These are phyloP conservation scores for Echites panduratus DNA, from an alignment of 257 asterid species.

Conservation along the genomic window DNA sequence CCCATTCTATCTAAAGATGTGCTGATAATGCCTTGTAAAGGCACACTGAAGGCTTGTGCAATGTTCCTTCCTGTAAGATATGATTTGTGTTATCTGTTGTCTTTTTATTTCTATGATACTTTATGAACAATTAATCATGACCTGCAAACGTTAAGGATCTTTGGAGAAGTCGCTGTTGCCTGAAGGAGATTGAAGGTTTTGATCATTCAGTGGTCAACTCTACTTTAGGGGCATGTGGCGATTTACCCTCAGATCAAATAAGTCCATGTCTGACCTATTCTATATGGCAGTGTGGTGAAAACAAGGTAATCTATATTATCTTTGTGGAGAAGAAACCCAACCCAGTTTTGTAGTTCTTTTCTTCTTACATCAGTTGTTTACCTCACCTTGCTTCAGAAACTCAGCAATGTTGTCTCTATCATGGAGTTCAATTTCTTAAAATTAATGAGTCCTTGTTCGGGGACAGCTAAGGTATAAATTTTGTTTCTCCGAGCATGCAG, in stretches of 20 bases:
- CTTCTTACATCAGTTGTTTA: background rate
- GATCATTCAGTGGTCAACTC: conserved; percentile 69
- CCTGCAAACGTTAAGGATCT: conserved; percentile 51
- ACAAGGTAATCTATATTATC: conserved; percentile 41
- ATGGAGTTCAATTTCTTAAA: conserved; percentile 75
- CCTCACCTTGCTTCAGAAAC: conserved; percentile 42
- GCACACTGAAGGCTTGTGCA: conserved; percentile 82
- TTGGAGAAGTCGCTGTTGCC: conserved; percentile 78
- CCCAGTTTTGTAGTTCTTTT: background rate
- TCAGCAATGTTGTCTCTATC: conserved; percentile 52
- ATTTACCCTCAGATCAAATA: conserved; percentile 53
- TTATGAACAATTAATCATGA: background rate
- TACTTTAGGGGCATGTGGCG: conserved; percentile 83
- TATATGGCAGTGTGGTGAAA: conserved; percentile 83
- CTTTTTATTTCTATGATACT: conserved; percentile 11
- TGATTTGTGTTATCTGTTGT: background rate
- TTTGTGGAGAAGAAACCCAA: background rate
- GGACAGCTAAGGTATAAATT: conserved; percentile 60
- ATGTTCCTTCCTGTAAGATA: conserved; percentile 77
- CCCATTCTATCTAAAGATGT: conserved; percentile 59
- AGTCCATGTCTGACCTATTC: conserved; percentile 62
- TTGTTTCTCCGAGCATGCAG: conserved; percentile 3
- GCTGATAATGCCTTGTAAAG: conserved; percentile 71
- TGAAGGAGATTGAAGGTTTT: conserved; percentile 76
- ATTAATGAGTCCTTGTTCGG: conserved; percentile 60